Evolutionary conservation across 352 stramenopile species (phyloP).

Genomic region (Pythium oligandrum): DNA sequence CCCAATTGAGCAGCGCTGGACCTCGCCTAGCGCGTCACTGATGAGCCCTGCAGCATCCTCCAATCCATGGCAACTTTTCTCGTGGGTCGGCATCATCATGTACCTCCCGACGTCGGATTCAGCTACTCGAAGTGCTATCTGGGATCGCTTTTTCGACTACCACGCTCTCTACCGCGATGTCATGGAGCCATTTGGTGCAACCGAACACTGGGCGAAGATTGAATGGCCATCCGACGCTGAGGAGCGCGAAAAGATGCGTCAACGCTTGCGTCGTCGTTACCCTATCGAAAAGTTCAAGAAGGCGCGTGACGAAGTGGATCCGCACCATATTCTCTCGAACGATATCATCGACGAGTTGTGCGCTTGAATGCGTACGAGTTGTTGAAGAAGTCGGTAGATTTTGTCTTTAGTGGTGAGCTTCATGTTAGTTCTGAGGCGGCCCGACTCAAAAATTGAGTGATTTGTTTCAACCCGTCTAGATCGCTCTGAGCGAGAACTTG

Average conservation of each 20-base stretch:
- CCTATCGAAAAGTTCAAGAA: conserved; percentile 89
- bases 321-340: conserved; percentile 91
- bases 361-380: conserved; percentile 12
- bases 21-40: conserved; percentile 80
- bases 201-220: conserved; percentile 97
- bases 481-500: conserved; percentile 1
- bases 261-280: conserved; percentile 78
- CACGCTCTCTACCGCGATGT: conserved; percentile 86
- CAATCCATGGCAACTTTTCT: conserved; percentile 77
- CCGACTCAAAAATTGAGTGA: conserved; percentile 1
- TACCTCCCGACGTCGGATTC: conserved; percentile 87
- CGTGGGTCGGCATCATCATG: conserved; percentile 98
- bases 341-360: conserved; percentile 82
- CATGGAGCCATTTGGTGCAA: conserved; percentile 83
- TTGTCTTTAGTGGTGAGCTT: not conserved
- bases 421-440: not conserved
- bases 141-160: conserved; percentile 91
- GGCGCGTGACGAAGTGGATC: conserved; percentile 87
- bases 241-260: conserved; percentile 48
- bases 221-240: conserved; percentile 70
- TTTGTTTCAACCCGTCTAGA: not conserved
- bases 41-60: conserved; percentile 91
- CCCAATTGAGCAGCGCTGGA: conserved; percentile 99
- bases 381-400: not conserved
- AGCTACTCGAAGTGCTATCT: conserved; percentile 71